phyloP scores from a whole-genome alignment of 129 eudicot species.

The Daucus carota region DNA sequence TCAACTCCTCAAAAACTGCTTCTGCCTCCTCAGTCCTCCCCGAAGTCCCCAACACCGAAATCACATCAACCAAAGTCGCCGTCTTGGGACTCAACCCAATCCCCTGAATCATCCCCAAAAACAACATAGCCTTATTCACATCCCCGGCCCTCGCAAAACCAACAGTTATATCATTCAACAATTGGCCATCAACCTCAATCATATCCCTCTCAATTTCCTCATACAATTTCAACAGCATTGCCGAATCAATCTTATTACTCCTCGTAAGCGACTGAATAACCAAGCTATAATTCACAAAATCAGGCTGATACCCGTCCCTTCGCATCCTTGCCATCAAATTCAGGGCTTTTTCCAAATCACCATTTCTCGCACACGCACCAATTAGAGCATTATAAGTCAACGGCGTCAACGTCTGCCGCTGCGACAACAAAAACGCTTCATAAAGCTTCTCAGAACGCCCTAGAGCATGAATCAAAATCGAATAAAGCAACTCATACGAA shows the following conservation, averaged over 20 bases:
- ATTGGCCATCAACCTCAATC: constrained; percentile 65
- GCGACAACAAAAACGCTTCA: constrained; percentile 80
- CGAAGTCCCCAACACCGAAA: constrained; percentile 60
- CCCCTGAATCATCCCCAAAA: constrained; percentile 68
- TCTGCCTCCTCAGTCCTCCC: constrained; percentile 92
- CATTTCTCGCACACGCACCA: constrained; percentile 85
- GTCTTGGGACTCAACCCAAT: constrained; percentile 73
- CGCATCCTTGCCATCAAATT: constrained; percentile 71
- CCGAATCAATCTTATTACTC: constrained; percentile 35
- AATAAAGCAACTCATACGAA: constrained; percentile 72
- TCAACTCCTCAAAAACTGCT: constrained; percentile 86
- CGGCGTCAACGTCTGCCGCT: constrained; percentile 62
- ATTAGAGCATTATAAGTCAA: constrained; percentile 80
- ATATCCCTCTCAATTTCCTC: constrained; percentile 53
- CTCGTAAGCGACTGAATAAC: constrained; percentile 65
- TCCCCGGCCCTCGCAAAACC: constrained; percentile 75
- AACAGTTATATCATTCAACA: constrained; percentile 63
- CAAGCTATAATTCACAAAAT: constrained; percentile 65
- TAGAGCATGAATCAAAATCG: constrained; percentile 66
- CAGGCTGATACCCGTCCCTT: constrained; percentile 68
- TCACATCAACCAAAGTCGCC: constrained; percentile 50
- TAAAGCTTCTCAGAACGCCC: constrained; percentile 70
- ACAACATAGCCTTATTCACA: constrained; percentile 52
- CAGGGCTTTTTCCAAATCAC: constrained; percentile 75
- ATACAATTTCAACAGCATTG: constrained; percentile 45